These are phyloP conservation scores for Pleurotus ostreatus DNA, from an alignment of 768 basidiomycete species.

Conservation along the genomic window DNA sequence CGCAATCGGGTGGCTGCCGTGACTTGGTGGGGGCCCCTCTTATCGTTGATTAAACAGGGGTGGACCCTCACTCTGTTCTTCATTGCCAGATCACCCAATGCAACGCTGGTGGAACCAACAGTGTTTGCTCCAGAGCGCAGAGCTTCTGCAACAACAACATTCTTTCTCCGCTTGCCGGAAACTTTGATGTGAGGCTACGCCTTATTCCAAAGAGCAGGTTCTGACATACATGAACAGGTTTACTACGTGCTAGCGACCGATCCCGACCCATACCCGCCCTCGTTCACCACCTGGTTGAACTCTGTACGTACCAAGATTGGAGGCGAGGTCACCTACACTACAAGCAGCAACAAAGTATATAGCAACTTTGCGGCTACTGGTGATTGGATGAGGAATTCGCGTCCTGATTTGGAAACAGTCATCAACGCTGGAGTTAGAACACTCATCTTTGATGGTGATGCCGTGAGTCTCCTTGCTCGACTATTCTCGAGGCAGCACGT, in stretches of 20 bases:
- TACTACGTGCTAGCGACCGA: slow-evolving; percentile 45
- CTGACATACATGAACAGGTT: slow-evolving; percentile 21
- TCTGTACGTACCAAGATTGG: slow-evolving; percentile 35
- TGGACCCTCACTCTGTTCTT: background rate
- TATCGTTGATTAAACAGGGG: background rate
- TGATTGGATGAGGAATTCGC: slow-evolving; percentile 56
- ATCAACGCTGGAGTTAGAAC: slow-evolving; percentile 56
- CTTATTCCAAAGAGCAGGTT: background rate
- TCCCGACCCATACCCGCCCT: slow-evolving; percentile 50
- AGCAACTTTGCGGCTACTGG: slow-evolving; percentile 45
- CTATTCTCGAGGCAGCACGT: background rate
- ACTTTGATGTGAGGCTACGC: slow-evolving; percentile 42
- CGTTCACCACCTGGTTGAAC: slow-evolving; percentile 27
- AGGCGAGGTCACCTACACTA: slow-evolving; percentile 38
- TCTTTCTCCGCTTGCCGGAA: slow-evolving; percentile 47
- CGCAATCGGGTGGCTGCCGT: slow-evolving; percentile 41
- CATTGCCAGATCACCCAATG: slow-evolving; percentile 47
- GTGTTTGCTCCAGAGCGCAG: slow-evolving; percentile 54
- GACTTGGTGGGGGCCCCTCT: slow-evolving; percentile 32
- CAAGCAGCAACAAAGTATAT: slow-evolving; percentile 39
- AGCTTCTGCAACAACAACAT: slow-evolving; percentile 55
- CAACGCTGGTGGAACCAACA: slow-evolving; percentile 41
- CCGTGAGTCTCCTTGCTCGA: slow-evolving; percentile 28
- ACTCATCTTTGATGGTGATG: slow-evolving; percentile 55
- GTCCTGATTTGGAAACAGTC: slow-evolving; percentile 48